phyloP scores from a whole-genome alignment of 106 monocot species.

The Phalaenopsis equestris region DNA sequence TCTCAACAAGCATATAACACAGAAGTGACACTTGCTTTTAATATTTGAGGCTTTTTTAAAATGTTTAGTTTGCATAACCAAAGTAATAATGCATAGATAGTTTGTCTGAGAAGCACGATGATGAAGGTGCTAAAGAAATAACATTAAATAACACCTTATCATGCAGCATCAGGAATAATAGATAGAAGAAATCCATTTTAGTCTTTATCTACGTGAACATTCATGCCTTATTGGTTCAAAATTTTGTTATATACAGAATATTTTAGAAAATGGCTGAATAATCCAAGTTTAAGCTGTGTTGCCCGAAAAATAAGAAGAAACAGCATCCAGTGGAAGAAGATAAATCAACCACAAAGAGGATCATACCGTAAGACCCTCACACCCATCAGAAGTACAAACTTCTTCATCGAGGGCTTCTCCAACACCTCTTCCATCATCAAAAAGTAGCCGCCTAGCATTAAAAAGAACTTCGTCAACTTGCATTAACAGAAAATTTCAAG shows the following conservation, averaged over 20 bases:
- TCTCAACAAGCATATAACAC: background rate
- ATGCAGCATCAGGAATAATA: background rate
- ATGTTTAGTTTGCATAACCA: background rate
- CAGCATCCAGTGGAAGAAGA: background rate
- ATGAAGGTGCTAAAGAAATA: background rate
- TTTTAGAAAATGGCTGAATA: background rate
- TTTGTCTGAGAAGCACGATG: background rate
- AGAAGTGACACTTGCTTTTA: background rate
- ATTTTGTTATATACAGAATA: background rate
- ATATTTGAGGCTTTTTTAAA: background rate
- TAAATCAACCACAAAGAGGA: background rate
- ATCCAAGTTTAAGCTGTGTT: background rate
- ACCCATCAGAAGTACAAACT: constrained; percentile 32
- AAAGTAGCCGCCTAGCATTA: constrained; percentile 34
- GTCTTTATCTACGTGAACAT: background rate
- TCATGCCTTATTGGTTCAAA: background rate
- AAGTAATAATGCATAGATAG: background rate
- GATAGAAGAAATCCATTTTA: background rate
- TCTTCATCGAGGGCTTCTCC: constrained; percentile 66
- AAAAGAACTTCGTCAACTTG: background rate
- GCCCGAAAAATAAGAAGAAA: background rate
- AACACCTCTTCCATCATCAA: constrained; percentile 54
- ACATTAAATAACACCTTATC: background rate
- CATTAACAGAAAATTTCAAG: background rate
- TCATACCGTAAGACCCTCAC: constrained; percentile 50